These are phyloP conservation scores for Musa schizocarpa DNA, from an alignment of 176 grass and related monocot species.

Conservation along the genomic window DNA sequence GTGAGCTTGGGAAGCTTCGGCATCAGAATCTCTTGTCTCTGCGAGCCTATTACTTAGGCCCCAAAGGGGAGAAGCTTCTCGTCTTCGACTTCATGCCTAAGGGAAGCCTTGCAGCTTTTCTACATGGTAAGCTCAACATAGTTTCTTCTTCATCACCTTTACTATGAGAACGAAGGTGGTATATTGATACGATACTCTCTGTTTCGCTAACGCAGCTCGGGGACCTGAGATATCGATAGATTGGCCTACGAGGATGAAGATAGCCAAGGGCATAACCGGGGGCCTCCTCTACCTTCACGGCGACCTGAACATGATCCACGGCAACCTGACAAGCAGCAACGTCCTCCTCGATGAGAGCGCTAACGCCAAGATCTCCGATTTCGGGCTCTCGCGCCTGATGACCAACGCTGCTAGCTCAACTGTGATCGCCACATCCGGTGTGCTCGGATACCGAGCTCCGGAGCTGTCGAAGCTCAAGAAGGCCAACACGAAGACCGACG, in stretches of 20 bases:
- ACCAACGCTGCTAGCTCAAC: slow-evolving; percentile 55
- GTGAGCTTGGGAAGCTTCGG: slow-evolving; percentile 38
- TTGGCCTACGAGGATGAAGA: slow-evolving; percentile 20
- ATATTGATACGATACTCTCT: no score
- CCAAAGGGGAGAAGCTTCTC: slow-evolving; percentile 69
- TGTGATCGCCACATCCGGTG: slow-evolving; percentile 44
- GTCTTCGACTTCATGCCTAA: slow-evolving; percentile 71
- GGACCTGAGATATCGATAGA: slow-evolving; percentile 6
- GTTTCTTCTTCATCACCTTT: no score
- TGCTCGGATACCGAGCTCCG: slow-evolving; percentile 60
- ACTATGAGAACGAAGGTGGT: no score
- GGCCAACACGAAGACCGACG: slow-evolving; percentile 54
- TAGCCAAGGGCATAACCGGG: slow-evolving; percentile 17
- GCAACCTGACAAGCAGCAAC: slow-evolving; percentile 18
- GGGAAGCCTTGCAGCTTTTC: slow-evolving; percentile 42
- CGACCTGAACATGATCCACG: slow-evolving; percentile 16
- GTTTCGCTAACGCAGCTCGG: slow-evolving; percentile 3
- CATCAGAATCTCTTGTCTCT: slow-evolving; percentile 46
- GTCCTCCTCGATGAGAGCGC: slow-evolving; percentile 8
- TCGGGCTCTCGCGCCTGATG: slow-evolving; percentile 77
- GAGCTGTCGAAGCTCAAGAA: slow-evolving; percentile 91
- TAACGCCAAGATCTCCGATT: slow-evolving; percentile 18
- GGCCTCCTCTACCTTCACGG: slow-evolving; percentile 15
- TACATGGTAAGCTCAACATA: slow-evolving; percentile 30
- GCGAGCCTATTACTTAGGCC: slow-evolving; percentile 51